Percentiles rank a stretch among this genome's conserved stretches.
These are phyloP conservation scores for Aspergillus costaricaensis DNA, from an alignment of 2,329 filamentous ascomycete species.

Conservation along the genomic window DNA sequence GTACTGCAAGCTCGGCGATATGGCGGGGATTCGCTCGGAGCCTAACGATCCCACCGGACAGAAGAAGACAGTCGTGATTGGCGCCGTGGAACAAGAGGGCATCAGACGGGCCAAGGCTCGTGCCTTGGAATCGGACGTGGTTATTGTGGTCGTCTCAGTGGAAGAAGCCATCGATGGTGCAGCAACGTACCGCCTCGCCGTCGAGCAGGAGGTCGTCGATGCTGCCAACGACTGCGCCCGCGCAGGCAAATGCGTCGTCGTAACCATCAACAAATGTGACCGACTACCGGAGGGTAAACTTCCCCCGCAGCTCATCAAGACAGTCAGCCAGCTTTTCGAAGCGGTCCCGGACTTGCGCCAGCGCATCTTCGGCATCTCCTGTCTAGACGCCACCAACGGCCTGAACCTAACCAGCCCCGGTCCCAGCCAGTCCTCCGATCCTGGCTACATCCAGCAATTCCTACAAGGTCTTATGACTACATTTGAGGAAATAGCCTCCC, in stretches of 20 bases:
- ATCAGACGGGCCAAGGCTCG: slow-evolving; percentile 82
- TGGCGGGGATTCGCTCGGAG: slow-evolving; percentile 74
- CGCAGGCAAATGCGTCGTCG: slow-evolving; percentile 56
- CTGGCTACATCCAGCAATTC: slow-evolving; percentile 69
- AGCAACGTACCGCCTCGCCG: slow-evolving; percentile 31
- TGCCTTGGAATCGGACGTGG: slow-evolving; percentile 79
- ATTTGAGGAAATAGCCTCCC: slow-evolving; percentile 58
- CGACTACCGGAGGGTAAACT: slow-evolving; percentile 36
- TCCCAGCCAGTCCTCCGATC: slow-evolving; percentile 43
- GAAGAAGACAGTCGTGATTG: slow-evolving; percentile 50
- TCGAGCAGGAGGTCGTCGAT: slow-evolving; percentile 60
- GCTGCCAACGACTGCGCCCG: slow-evolving; percentile 55
- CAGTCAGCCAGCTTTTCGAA: slow-evolving; percentile 45
- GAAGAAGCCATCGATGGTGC: slow-evolving; percentile 49
- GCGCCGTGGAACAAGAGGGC: slow-evolving; percentile 81
- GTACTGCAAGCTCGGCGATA: slow-evolving; percentile 92
- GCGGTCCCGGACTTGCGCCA: slow-evolving; percentile 47
- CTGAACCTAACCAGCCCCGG: neutral
- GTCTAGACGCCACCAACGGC: slow-evolving; percentile 57
- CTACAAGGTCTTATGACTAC: slow-evolving; percentile 65
- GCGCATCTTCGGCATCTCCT: slow-evolving; percentile 69
- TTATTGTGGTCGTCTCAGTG: slow-evolving; percentile 77
- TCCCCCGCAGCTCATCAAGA: slow-evolving; percentile 36
- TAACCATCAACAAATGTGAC: slow-evolving; percentile 65
- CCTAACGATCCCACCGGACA: slow-evolving; percentile 16